phyloP scores from a whole-genome alignment of 1,284 basidiomycete genomes.

The Melampsora larici-populina region DNA sequence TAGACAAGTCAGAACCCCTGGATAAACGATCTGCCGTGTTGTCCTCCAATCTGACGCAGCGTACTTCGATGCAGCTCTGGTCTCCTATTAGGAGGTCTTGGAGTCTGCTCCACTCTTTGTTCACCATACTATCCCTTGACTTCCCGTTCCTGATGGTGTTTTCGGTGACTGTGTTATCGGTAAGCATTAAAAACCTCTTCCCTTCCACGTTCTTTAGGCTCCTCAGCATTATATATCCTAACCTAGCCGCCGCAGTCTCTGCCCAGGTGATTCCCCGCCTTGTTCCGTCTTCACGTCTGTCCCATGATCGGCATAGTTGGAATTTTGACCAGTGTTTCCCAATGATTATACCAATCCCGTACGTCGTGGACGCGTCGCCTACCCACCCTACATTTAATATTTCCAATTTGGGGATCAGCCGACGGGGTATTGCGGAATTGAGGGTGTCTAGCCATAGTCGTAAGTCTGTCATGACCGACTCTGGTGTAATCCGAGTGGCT shows the following conservation, averaged over 20 bases:
- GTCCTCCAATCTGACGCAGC: background rate
- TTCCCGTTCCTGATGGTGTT: background rate
- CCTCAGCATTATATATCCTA: background rate
- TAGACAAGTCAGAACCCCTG: background rate
- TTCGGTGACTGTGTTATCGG: slow-evolving; percentile 19
- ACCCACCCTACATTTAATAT: background rate
- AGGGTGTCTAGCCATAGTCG: background rate
- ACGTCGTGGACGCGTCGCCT: slow-evolving; percentile 4
- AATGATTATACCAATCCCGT: background rate
- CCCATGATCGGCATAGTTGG: background rate
- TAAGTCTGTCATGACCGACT: background rate
- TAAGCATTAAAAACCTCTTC: no score
- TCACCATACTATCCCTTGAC: background rate
- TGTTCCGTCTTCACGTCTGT: no score
- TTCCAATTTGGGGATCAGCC: background rate
- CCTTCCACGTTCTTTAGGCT: background rate
- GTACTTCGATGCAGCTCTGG: background rate
- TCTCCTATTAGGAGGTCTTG: background rate
- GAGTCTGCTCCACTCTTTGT: slow-evolving; percentile 3
- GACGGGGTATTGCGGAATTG: background rate
- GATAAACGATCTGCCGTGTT: background rate
- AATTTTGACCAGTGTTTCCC: background rate
- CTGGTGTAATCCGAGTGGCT: background rate
- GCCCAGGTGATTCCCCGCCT: background rate
- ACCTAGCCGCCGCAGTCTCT: slow-evolving; percentile 1